Percentiles rank a stretch among this genome's conserved stretches.
Evolutionary conservation across 2,329 filamentous ascomycete genomes (phyloP).

Genomic region (Leptodontidium sp.): DNA sequence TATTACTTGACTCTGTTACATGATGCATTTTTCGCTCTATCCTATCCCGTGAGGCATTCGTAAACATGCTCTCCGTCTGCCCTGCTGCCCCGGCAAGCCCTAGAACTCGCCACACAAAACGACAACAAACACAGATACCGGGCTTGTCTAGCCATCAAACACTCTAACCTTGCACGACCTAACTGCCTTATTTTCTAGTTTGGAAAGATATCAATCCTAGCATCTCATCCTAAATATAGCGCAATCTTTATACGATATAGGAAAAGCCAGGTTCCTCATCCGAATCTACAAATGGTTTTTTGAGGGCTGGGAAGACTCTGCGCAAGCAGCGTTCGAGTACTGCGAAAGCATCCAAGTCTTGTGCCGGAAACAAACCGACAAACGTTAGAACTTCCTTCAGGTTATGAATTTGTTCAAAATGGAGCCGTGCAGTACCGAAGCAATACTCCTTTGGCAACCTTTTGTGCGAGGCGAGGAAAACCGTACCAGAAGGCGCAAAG

Average conservation of each 20-base stretch:
- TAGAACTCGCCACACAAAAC: too few relatives aligned
- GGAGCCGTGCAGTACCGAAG: slow-evolving; percentile 6
- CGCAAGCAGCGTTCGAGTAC: too few relatives aligned
- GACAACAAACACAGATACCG: too few relatives aligned
- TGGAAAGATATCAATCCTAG: slow-evolving; percentile 14
- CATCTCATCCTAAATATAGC: slow-evolving; percentile 10
- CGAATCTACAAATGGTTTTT: slow-evolving; percentile 7
- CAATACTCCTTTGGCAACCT: slow-evolving; percentile 13
- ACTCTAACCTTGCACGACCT: too few relatives aligned
- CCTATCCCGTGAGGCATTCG: too few relatives aligned
- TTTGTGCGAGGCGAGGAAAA: slow-evolving; percentile 16
- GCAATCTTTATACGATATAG: slow-evolving; percentile 6
- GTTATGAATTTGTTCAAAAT: slow-evolving; percentile 13
- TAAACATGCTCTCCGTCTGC: too few relatives aligned
- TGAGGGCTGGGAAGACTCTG: slow-evolving; percentile 11
- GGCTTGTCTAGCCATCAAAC: too few relatives aligned
- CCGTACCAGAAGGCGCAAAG: slow-evolving; percentile 14
- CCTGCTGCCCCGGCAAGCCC: too few relatives aligned
- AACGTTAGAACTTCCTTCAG: slow-evolving; percentile 14
- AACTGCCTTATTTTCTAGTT: not conserved
- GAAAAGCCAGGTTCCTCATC: slow-evolving; percentile 11
- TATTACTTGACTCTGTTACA: too few relatives aligned
- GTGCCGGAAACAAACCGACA: slow-evolving; percentile 11
- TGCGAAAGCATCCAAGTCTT: slow-evolving; percentile 13
- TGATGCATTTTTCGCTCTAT: too few relatives aligned